Percentiles rank a stretch among this genome's conserved stretches.
Conservation (phyloP, 257 asterid genomes). For the Solanum bulbocastanum region DNA sequence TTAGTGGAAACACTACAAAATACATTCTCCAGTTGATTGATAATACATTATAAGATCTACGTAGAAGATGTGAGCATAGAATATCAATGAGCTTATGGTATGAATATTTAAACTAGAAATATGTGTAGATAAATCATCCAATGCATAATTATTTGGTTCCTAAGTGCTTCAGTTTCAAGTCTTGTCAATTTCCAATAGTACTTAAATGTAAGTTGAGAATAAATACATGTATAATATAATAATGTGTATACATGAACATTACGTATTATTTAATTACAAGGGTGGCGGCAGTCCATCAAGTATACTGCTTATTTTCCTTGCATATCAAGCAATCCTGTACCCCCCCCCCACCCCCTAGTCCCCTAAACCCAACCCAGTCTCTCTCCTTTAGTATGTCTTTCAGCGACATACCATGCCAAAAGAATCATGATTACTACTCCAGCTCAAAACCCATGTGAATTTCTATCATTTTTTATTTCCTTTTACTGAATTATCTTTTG, state of each 20-base stretch:
- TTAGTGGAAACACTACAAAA: not conserved
- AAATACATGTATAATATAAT: not conserved
- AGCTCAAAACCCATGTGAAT: constrained; percentile 73
- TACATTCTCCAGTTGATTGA: not conserved
- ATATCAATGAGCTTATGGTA: not conserved
- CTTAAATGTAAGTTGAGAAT: not conserved
- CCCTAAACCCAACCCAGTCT: not conserved
- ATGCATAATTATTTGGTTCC: not conserved
- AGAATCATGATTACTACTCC: constrained; percentile 69
- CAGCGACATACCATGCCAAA: constrained; percentile 49
- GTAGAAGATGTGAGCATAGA: not conserved
- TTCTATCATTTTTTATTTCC: constrained; percentile 49
- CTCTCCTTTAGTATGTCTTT: constrained; percentile 7
- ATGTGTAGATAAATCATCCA: not conserved
- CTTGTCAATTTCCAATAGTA: not conserved
- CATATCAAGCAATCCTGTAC: constrained; percentile 63
- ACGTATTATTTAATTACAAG: not conserved
- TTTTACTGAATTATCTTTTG: constrained; percentile 21
- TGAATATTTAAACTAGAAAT: not conserved
- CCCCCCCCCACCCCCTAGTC: not conserved
- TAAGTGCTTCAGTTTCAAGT: not conserved
- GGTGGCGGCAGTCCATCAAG: constrained; percentile 74
- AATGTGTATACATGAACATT: not conserved
- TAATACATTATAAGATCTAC: not conserved
- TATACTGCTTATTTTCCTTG: constrained; percentile 68